A percentile compares a stretch with the other conserved stretches of the same genome.
These are phyloP conservation scores for Ceriops decandra DNA, from an alignment of 345 rosid species.

Conservation along the genomic window DNA sequence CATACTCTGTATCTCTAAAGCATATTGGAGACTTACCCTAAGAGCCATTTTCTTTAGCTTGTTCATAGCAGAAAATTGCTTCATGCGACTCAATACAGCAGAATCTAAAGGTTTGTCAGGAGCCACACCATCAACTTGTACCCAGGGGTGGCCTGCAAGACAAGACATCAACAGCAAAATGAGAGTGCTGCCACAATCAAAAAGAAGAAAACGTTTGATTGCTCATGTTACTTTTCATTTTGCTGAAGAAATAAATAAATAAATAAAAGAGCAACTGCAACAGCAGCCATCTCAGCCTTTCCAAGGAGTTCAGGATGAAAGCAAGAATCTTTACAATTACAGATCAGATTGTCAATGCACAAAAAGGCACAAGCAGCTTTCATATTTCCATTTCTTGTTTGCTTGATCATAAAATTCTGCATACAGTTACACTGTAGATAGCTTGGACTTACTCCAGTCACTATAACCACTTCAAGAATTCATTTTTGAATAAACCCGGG, in stretches of 20 bases:
- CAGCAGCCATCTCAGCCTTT: neutral
- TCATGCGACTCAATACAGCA: constrained; percentile 32
- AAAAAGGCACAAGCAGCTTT: no score
- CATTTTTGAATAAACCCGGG: neutral
- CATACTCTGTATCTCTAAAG: neutral
- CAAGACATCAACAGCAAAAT: constrained; percentile 9
- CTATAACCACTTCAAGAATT: constrained; percentile 4
- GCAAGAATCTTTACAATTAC: neutral
- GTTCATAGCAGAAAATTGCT: constrained; percentile 35
- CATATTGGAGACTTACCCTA: constrained; percentile 14
- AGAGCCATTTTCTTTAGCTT: constrained; percentile 37
- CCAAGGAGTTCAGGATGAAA: neutral
- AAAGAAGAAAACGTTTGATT: neutral
- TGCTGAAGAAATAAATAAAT: neutral
- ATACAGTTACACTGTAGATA: neutral
- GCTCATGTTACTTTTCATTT: no score
- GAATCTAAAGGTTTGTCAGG: constrained; percentile 34
- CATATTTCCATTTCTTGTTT: no score
- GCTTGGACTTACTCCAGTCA: neutral
- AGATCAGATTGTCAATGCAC: neutral
- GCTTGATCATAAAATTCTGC: neutral
- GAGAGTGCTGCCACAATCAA: neutral
- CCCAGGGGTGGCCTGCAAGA: constrained; percentile 33
- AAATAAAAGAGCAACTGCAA: neutral
- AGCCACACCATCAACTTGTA: constrained; percentile 30